These are phyloP conservation scores for Teunomyces gatunensis DNA, from an alignment of 805 yeast species.

Conservation along the genomic window DNA sequence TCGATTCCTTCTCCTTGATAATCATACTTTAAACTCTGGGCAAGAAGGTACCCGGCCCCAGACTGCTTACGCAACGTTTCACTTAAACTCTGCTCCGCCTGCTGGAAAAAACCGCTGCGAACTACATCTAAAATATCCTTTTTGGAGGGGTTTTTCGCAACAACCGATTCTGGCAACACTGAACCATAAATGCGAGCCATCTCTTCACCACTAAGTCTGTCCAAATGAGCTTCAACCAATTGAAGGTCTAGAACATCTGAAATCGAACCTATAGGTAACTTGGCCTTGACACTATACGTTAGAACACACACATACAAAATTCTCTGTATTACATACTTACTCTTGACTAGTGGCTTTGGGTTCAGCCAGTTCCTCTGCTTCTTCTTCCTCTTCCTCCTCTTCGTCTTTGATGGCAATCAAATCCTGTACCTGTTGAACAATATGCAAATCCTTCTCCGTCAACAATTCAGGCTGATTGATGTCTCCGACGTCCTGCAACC, in stretches of 20 bases:
- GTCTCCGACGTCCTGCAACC: constrained; percentile 77
- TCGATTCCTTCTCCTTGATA: constrained; percentile 57
- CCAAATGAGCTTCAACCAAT: constrained; percentile 31
- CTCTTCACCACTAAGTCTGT: constrained; percentile 29
- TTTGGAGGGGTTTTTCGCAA: constrained; percentile 31
- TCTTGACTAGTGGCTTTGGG: background rate
- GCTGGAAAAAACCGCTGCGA: constrained; percentile 48
- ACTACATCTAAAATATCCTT: constrained; percentile 42
- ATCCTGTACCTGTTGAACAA: constrained; percentile 47
- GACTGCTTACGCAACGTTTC: constrained; percentile 35
- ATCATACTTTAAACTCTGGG: constrained; percentile 47
- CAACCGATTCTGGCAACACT: constrained; percentile 43
- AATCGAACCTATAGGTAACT: constrained; percentile 29
- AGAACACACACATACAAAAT: background rate
- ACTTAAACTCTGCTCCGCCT: constrained; percentile 40
- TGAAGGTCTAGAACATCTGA: constrained; percentile 33
- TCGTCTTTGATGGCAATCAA: constrained; percentile 44
- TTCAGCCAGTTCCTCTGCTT: constrained; percentile 1
- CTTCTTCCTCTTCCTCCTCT: constrained; percentile 23
- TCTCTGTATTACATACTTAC: constrained; percentile 1
- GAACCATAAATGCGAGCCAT: constrained; percentile 31
- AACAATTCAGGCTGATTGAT: constrained; percentile 58
- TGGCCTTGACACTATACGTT: constrained; percentile 5
- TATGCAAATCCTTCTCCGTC: constrained; percentile 55
- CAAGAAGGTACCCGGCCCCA: constrained; percentile 49